phyloP scores from a whole-genome alignment of 257 asterid genomes.

The Eucommia ulmoides region DNA sequence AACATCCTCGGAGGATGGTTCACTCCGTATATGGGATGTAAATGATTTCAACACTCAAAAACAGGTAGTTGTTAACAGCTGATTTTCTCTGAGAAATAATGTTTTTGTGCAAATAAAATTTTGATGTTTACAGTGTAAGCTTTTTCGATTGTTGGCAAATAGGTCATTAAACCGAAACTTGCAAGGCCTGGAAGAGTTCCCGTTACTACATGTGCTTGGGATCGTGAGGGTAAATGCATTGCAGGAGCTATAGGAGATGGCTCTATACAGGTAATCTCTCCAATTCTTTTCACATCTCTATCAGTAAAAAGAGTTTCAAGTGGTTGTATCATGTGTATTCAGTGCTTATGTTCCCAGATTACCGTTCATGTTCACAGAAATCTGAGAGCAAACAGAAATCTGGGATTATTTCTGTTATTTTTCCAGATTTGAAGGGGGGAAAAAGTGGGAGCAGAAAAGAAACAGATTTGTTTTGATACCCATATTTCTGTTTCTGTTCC shows the following conservation, averaged over 20 bases:
- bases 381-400: too few relatives aligned
- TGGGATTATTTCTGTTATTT: too few relatives aligned
- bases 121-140: slow-evolving; percentile 12
- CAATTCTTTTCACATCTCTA: too few relatives aligned
- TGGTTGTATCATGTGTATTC: too few relatives aligned
- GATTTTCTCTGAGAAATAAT: too few relatives aligned
- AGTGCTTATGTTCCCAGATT: too few relatives aligned
- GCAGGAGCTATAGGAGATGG: slow-evolving; percentile 95
- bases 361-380: too few relatives aligned
- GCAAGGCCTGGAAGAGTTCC: slow-evolving; percentile 88
- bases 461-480: too few relatives aligned
- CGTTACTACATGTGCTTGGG: slow-evolving; percentile 91
- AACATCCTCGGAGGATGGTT: slow-evolving; percentile 96
- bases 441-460: too few relatives aligned
- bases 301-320: too few relatives aligned
- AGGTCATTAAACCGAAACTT: slow-evolving; percentile 92
- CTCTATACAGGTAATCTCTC: slow-evolving; percentile 65
- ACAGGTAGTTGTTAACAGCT: slow-evolving; percentile 47
- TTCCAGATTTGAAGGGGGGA: too few relatives aligned
- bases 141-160: slow-evolving; percentile 13
- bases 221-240: slow-evolving; percentile 78
- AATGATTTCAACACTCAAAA: slow-evolving; percentile 86
- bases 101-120: not conserved
- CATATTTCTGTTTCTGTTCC: too few relatives aligned
- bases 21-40: slow-evolving; percentile 90